These are phyloP conservation scores for Hydnomerulius pinastri DNA, from an alignment of 768 basidiomycete genomes.

Conservation along the genomic window DNA sequence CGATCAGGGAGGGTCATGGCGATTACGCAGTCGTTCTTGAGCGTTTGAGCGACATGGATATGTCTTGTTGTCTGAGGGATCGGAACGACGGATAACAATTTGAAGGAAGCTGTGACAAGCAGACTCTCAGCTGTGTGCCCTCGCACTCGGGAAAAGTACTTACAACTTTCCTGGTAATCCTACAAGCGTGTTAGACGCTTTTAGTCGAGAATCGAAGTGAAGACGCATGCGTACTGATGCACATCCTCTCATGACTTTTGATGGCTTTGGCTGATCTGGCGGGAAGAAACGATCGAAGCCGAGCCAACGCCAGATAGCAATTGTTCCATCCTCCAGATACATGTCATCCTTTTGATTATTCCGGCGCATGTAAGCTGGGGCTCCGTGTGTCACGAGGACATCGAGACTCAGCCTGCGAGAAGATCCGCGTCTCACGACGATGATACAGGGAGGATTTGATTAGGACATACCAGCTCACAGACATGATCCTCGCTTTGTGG, in stretches of 20 bases:
- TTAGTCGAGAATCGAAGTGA: not conserved
- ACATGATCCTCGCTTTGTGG: constrained; percentile 65
- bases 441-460: not conserved
- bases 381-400: constrained; percentile 54
- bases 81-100: constrained; percentile 51
- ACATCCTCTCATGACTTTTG: constrained; percentile 52
- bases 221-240: constrained; percentile 54
- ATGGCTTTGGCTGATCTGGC: constrained; percentile 34
- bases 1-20: constrained; percentile 43
- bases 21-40: constrained; percentile 54
- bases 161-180: constrained; percentile 81
- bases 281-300: constrained; percentile 67
- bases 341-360: constrained; percentile 21
- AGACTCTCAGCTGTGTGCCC: constrained; percentile 9
- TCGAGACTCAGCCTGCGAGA: constrained; percentile 56
- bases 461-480: constrained; percentile 56
- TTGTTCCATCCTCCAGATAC: constrained; percentile 47
- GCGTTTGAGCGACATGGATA: constrained; percentile 46
- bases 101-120: constrained; percentile 58
- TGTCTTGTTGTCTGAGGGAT: constrained; percentile 40
- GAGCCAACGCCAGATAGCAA: constrained; percentile 71
- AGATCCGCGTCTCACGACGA: not conserved
- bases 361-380: constrained; percentile 48
- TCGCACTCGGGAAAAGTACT: constrained; percentile 20
- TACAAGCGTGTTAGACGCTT: constrained; percentile 29